Evolutionary conservation across 495 filamentous ascomycete genomes (phyloP), one percentile per base, ranked within the genome.

Genomic region (Penicillium macrosclerotiorum): DNA sequence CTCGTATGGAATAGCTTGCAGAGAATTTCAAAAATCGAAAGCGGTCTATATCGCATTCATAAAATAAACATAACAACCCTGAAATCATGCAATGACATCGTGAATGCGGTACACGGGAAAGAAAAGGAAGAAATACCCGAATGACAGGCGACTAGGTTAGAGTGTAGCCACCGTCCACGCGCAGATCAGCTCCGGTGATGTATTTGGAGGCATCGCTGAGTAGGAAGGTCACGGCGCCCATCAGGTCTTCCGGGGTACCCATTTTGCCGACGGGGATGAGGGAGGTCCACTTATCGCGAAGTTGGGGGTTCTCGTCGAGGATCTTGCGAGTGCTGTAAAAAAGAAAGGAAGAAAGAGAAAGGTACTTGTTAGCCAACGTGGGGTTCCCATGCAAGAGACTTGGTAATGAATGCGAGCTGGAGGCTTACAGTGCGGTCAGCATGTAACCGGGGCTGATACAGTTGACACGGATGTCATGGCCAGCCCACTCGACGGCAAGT

Each of bases 381-480:
- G 26, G n/a, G n/a, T 23, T 26, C 24, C 17, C 11, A 34, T 24
- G 29, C 8, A 23, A 26, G 4, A 75, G 78, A 75, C 20, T 3
- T 17, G 68, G 89, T 23, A 31, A 12, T n/a, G n/a, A n/a, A n/a
- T n/a, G n/a, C n/a, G n/a, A n/a, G n/a, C n/a, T n/a, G n/a, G n/a
- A 9, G 5, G 62, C 66, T 62, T 54, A 72, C 89, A 97, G 67
- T 35, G 90, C 89, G 14, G 92, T 97, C 52, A 95, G 69, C 91
- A 95, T 94, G 65, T 96, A 96, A 14, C 90, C 90, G 0, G 90
- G 90, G 45, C 81, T 86, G 59, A 96, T 94, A 60, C 85, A 89
- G 65, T 96, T 96, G 24, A 96, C 90, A 8, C 90, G 81, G 55
- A 95, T 94, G 40, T 81, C 83, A 18, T 83, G 77, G 37, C 81